Evolutionary conservation across 2,329 filamentous ascomycete species (phyloP), one percentile per base, ranked within the genome.

Genomic region (Colletotrichum sansevieriae): DNA sequence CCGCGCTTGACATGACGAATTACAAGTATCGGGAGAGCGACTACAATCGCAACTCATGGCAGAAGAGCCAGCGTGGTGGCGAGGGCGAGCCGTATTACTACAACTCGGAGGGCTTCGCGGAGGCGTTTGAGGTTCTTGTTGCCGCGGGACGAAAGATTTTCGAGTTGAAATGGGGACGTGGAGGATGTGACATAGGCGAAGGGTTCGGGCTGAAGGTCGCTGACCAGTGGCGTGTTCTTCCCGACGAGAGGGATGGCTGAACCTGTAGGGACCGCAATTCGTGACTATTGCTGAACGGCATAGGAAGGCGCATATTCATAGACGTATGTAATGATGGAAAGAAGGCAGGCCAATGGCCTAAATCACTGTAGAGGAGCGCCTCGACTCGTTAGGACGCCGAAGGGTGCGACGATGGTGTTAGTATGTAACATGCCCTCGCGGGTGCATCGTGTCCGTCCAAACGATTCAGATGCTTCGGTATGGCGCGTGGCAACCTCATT

Each of bases 11-110:
- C 22, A 83, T 84, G 82, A 79, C 77, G 64, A 76, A 81, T 44
- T 79, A 82, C 73, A 84, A 84, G 71, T 77, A 82, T 62, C 76
- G 78, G 7, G 74, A 76, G 20, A 75, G 75, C 47, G 47, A 52
- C 8, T 78, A 78, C 52, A 74, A 77, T 22, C 78, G 85, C 35
- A 87, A 88, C 74, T 83, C 80, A 11, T 88, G 86, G 86, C 85
- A 88, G 73, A 74, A 73, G 3, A 80, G 81, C 35, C 86, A 88
- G 73, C 79, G 76, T 5, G 85, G 85, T 35, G 86, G 86, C 1
- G 60, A 80, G 25, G 84, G 83, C 13, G 86, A 88, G 73, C 85
- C 85, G 1, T 88, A 83, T 68, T 84, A 87, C 74, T 83, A 86
- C 68, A 78, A 84, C 59, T 71, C 82, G 0, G 79, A 79, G 2